Evolutionary conservation across 1,284 basidiomycete genomes (phyloP).

Genomic region (Melampsora abietis-canadensis): DNA sequence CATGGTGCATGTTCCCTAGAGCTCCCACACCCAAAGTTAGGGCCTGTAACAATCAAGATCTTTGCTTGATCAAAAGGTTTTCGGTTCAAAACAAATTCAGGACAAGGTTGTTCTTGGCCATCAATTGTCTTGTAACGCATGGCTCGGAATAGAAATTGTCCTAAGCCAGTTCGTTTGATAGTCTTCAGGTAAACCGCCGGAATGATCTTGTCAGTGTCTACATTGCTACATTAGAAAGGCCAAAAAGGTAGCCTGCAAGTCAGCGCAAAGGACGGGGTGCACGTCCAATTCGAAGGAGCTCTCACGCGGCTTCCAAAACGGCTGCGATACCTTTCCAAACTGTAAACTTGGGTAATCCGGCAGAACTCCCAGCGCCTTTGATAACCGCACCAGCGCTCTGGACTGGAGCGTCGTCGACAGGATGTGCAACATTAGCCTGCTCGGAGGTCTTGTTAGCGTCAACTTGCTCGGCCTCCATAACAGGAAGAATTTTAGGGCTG

Average conservation of each 20-base stretch:
- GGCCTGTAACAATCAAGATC: constrained; percentile 81
- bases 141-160: constrained; percentile 81
- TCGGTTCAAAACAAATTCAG: constrained; percentile 84
- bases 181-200: constrained; percentile 64
- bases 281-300: constrained; percentile 69
- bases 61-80: constrained; percentile 74
- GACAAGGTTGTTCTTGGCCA: constrained; percentile 58
- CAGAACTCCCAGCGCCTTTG: constrained; percentile 60
- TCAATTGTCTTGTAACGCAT: constrained; percentile 77
- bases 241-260: background rate
- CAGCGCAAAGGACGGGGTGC: constrained; percentile 55
- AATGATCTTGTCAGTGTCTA: constrained; percentile 96
- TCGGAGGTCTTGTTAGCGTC: constrained; percentile 46
- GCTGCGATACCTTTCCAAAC: constrained; percentile 43
- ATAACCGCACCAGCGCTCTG: constrained; percentile 54
- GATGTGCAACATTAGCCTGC: constrained; percentile 46
- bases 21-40: constrained; percentile 92
- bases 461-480: constrained; percentile 55
- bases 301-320: constrained; percentile 33
- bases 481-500: constrained; percentile 57
- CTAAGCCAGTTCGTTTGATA: constrained; percentile 84
- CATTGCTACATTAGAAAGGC: constrained; percentile 58
- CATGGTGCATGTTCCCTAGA: constrained; percentile 93
- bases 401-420: constrained; percentile 48
- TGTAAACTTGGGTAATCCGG: constrained; percentile 69